Conservation (phyloP, 2,329 filamentous ascomycete genomes). For the Xylaria sp. region DNA sequence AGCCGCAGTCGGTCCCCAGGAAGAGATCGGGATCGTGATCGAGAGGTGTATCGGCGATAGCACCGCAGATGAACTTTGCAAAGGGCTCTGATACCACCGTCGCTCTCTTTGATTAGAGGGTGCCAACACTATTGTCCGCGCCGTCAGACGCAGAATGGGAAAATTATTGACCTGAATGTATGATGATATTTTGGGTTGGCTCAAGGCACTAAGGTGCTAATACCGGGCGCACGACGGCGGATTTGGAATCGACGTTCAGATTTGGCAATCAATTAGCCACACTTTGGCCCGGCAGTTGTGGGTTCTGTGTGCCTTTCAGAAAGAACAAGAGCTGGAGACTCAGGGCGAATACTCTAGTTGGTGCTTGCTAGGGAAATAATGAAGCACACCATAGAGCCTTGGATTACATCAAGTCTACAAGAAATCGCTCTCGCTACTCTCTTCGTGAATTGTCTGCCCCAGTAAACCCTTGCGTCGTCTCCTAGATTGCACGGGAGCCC, state of each 20-base stretch:
- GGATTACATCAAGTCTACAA: slow-evolving; percentile 33
- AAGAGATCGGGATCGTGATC: slow-evolving; percentile 52
- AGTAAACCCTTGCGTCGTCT: slow-evolving; percentile 63
- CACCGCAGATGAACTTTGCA: slow-evolving; percentile 35
- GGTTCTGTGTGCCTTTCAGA: slow-evolving; percentile 4
- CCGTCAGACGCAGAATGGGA: slow-evolving; percentile 5
- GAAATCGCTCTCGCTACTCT: slow-evolving; percentile 70
- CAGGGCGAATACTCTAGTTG: slow-evolving; percentile 2
- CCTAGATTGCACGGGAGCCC: slow-evolving; percentile 50
- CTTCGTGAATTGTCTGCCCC: slow-evolving; percentile 76
- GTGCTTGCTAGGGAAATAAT: slow-evolving; percentile 8
- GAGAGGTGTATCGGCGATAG: slow-evolving; percentile 64
- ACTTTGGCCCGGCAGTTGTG: slow-evolving; percentile 9
- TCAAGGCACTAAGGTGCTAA: slow-evolving; percentile 7
- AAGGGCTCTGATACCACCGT: slow-evolving; percentile 2
- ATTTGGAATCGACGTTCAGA: slow-evolving; percentile 30
- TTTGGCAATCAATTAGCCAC: slow-evolving; percentile 14
- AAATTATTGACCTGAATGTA: slow-evolving; percentile 25
- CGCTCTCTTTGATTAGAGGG: neutral
- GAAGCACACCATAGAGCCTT: slow-evolving; percentile 7
- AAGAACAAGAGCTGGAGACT: neutral
- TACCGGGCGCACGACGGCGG: slow-evolving; percentile 17
- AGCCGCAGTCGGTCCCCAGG: slow-evolving; percentile 60
- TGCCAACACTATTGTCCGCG: neutral
- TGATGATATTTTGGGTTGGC: slow-evolving; percentile 16